Conservation (phyloP, 352 stramenopile genomes). For the Nothophytophthora sp. region DNA sequence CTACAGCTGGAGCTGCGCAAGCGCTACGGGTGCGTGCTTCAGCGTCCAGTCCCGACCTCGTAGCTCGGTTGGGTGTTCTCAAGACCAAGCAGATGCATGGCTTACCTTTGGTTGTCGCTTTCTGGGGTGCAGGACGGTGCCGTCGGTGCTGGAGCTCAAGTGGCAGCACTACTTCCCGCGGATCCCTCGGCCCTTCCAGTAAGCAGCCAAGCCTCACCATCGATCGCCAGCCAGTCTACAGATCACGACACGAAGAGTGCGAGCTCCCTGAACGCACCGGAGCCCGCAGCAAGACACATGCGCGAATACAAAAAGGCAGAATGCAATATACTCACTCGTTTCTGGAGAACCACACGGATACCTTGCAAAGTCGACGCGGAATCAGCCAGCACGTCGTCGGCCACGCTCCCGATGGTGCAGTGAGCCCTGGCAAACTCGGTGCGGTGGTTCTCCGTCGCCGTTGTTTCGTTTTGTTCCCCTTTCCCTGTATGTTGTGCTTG, state of each 20-base stretch:
- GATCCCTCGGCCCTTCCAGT: constrained; percentile 16
- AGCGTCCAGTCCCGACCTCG: too few species aligned
- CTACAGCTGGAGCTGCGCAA: constrained; percentile 51
- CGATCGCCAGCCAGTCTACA: too few species aligned
- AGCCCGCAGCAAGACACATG: too few species aligned
- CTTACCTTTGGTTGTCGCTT: constrained; percentile 1
- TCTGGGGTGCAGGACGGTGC: constrained; percentile 38
- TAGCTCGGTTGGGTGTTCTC: not conserved
- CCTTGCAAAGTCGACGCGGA: not conserved
- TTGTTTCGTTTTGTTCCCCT: constrained; percentile 19
- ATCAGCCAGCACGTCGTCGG: constrained; percentile 7
- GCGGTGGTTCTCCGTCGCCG: constrained; percentile 25
- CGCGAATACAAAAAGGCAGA: constrained; percentile 25
- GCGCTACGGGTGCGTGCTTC: constrained; percentile 58
- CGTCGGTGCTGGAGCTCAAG: constrained; percentile 46
- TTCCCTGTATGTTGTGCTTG: constrained; percentile 30
- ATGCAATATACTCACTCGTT: constrained; percentile 41
- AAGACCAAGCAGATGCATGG: not conserved
- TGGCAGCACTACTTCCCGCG: constrained; percentile 61
- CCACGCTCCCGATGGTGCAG: constrained; percentile 11
- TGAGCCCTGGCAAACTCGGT: constrained; percentile 30
- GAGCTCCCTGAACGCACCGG: too few species aligned
- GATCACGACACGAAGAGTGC: too few species aligned
- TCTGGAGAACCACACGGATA: constrained; percentile 15
- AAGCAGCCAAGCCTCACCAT: not conserved